Evolutionary conservation across 1,139 yeast genomes (phyloP).

Genomic region (Sugiyamaella japonica): DNA sequence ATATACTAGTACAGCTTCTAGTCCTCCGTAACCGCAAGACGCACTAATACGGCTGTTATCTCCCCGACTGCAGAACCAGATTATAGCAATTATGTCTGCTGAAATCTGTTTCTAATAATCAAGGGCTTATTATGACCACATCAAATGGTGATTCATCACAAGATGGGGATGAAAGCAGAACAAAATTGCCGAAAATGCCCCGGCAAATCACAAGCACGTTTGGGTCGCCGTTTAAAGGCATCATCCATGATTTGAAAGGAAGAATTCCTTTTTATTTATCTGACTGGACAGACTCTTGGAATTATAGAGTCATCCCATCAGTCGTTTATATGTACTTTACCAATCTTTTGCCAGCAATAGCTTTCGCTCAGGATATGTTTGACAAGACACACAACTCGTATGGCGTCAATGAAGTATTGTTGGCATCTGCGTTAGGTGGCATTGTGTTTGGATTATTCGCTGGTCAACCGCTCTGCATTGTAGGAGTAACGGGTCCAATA

Average conservation of each 20-base stretch:
- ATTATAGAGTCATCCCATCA: conserved; percentile 87
- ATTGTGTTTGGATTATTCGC: conserved; percentile 79
- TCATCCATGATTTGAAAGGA: conserved; percentile 53
- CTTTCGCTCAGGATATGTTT: conserved; percentile 97
- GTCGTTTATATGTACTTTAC: conserved; percentile 83
- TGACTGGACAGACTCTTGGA: conserved; percentile 81
- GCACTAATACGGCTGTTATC: no score
- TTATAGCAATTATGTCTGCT: no score
- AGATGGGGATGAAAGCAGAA: neutral
- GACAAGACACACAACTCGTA: conserved; percentile 79
- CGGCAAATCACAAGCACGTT: conserved; percentile 21
- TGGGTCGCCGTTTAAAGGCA: conserved; percentile 54
- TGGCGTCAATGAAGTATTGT: conserved; percentile 86
- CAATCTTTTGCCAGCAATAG: conserved; percentile 86
- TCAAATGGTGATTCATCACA: neutral
- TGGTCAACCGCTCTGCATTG: conserved; percentile 92
- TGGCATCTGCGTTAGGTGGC: conserved; percentile 87
- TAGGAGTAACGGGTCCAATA: conserved; percentile 95
- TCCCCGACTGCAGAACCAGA: no score
- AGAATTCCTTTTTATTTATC: conserved; percentile 68
- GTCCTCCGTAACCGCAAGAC: no score
- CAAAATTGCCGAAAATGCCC: neutral
- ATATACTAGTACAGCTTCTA: no score
- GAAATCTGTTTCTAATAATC: neutral
- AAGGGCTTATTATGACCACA: neutral